Conservation (phyloP, 2,329 filamentous ascomycete species). For the Fusarium sp. region DNA sequence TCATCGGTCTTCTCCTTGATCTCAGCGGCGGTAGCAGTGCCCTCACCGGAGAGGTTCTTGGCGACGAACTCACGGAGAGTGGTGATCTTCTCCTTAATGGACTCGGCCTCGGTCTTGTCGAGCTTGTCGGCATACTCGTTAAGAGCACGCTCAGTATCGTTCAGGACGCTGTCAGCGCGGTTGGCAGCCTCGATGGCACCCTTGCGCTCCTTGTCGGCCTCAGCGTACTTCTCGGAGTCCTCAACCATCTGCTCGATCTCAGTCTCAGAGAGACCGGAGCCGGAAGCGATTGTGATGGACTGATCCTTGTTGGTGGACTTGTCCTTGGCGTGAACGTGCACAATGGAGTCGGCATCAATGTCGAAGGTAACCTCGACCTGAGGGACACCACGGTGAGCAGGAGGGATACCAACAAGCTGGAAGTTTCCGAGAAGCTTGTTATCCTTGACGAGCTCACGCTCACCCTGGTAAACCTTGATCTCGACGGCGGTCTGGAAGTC, state of each 20-base stretch:
- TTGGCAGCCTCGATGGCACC: constrained; percentile 94
- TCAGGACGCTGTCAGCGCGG: constrained; percentile 94
- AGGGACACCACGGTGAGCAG: constrained; percentile 94
- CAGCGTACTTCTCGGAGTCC: constrained; percentile 96
- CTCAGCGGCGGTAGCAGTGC: constrained; percentile 85
- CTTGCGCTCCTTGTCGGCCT: constrained; percentile 97
- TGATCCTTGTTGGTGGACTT: constrained; percentile 99
- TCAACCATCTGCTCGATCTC: constrained; percentile 99
- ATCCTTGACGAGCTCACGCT: constrained; percentile 98
- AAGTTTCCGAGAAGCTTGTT: constrained; percentile 99
- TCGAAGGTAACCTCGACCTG: constrained; percentile 99
- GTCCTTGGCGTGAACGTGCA: constrained; percentile 98
- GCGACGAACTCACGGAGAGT: constrained; percentile 88
- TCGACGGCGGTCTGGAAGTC: constrained; percentile 99
- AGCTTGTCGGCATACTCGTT: constrained; percentile 97
- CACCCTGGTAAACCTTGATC: constrained; percentile 99
- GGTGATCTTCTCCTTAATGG: constrained; percentile 93
- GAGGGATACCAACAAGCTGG: constrained; percentile 97
- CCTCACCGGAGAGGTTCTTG: constrained; percentile 95
- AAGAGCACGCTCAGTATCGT: constrained; percentile 98
- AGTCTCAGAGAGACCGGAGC: constrained; percentile 92
- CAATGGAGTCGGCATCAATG: constrained; percentile 97
- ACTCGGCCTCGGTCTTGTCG: constrained; percentile 94
- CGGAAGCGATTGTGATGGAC: constrained; percentile 98
- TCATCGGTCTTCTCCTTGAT: constrained; percentile 99